phyloP scores from a whole-genome alignment of 371 early-diverging fungal species.

The Neoconidiobolus thromboides region DNA sequence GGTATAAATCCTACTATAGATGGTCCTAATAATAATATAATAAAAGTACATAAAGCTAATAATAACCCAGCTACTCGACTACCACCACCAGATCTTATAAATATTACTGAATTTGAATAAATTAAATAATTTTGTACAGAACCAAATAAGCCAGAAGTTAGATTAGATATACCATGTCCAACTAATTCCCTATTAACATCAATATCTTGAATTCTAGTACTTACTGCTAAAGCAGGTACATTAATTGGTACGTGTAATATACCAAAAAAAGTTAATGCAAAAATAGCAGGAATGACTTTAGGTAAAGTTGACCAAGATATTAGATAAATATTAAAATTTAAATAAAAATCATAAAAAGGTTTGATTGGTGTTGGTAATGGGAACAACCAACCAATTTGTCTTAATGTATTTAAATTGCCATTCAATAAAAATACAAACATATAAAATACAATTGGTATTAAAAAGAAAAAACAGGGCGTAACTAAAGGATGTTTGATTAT shows the following conservation, averaged over 20 bases:
- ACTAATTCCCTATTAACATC: slow-evolving; percentile 86
- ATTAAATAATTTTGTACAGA: slow-evolving; percentile 75
- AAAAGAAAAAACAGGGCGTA: slow-evolving; percentile 69
- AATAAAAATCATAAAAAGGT: slow-evolving; percentile 78
- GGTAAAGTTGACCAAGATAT: slow-evolving; percentile 62
- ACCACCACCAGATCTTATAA: slow-evolving; percentile 78
- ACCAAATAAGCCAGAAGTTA: slow-evolving; percentile 55
- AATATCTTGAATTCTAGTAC: slow-evolving; percentile 62
- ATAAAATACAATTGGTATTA: slow-evolving; percentile 65
- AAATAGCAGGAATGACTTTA: slow-evolving; percentile 68
- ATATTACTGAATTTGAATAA: slow-evolving; percentile 78
- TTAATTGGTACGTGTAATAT: slow-evolving; percentile 88
- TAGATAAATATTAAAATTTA: slow-evolving; percentile 42
- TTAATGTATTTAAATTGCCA: slow-evolving; percentile 37
- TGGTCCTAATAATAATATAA: slow-evolving; percentile 65
- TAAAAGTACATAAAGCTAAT: slow-evolving; percentile 55
- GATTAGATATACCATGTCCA: slow-evolving; percentile 81
- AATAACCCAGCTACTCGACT: slow-evolving; percentile 69
- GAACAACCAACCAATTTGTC: slow-evolving; percentile 74
- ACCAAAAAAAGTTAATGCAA: slow-evolving; percentile 87
- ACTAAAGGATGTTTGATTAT: slow-evolving; percentile 42
- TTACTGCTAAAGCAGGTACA: slow-evolving; percentile 82
- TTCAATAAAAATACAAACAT: slow-evolving; percentile 25
- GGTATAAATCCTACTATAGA: slow-evolving; percentile 82
- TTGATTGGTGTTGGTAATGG: slow-evolving; percentile 41